Evolutionary conservation across 129 eudicot genomes (phyloP).

Genomic region (Calendula officinalis): DNA sequence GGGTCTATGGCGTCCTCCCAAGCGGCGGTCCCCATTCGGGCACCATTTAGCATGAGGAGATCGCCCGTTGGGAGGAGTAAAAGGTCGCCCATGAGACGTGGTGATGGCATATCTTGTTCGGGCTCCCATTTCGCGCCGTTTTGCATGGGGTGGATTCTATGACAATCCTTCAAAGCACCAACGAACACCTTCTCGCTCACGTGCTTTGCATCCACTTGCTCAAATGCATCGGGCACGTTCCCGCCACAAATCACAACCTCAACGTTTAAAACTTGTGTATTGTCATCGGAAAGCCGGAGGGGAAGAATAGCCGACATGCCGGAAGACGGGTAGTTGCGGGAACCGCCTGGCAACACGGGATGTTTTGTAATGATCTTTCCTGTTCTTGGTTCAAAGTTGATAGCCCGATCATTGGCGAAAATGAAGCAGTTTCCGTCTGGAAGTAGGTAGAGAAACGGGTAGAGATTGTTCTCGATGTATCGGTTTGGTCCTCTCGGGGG

Average conservation of each 20-base stretch:
- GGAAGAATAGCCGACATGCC: slow-evolving; percentile 53
- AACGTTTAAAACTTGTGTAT: not conserved
- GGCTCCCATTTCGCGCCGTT: slow-evolving; percentile 47
- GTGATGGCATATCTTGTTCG: slow-evolving; percentile 64
- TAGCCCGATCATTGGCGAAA: slow-evolving; percentile 51
- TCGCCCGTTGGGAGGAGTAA: slow-evolving; percentile 66
- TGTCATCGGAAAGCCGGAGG: slow-evolving; percentile 8
- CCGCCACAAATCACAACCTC: slow-evolving; percentile 79
- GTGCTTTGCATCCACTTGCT: slow-evolving; percentile 35
- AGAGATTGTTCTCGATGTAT: slow-evolving; percentile 56
- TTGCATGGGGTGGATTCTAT: slow-evolving; percentile 32
- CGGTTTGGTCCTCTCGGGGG: slow-evolving; percentile 13
- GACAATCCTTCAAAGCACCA: slow-evolving; percentile 59
- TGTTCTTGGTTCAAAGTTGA: slow-evolving; percentile 26
- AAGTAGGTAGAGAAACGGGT: slow-evolving; percentile 54
- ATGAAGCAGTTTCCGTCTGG: slow-evolving; percentile 58
- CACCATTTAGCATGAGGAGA: slow-evolving; percentile 61
- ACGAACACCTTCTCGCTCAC: slow-evolving; percentile 20
- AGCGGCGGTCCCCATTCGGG: slow-evolving; percentile 55
- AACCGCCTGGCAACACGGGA: slow-evolving; percentile 45
- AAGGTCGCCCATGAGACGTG: slow-evolving; percentile 66
- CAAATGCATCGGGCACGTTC: slow-evolving; percentile 40
- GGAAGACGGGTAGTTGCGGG: slow-evolving; percentile 70
- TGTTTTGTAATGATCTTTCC: slow-evolving; percentile 25
- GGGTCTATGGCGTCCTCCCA: slow-evolving; percentile 64